Percentiles rank a stretch among this genome's conserved stretches.
phyloP scores from a whole-genome alignment of 495 filamentous ascomycete genomes.

The Amorphotheca resinae region DNA sequence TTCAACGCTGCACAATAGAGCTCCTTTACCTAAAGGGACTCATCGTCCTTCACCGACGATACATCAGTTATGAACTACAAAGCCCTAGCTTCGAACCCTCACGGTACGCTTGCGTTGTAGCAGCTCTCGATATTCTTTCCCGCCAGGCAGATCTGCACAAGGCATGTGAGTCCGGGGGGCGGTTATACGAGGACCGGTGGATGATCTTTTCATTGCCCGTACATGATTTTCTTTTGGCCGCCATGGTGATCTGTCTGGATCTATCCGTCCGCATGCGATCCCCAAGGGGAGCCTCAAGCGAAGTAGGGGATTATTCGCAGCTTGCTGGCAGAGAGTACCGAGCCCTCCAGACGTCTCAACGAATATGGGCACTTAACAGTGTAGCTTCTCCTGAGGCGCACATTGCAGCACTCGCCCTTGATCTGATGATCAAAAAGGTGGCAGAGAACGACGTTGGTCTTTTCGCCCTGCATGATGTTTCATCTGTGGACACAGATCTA shows the following conservation, averaged over 20 bases:
- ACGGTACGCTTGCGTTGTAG: slow-evolving; percentile 52
- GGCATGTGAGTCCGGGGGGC: slow-evolving; percentile 26
- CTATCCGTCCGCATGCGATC: slow-evolving; percentile 13
- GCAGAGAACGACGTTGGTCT: not conserved
- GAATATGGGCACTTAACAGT: not conserved
- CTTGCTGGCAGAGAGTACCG: not conserved
- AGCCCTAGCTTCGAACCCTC: slow-evolving; percentile 55
- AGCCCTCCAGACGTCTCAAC: not conserved
- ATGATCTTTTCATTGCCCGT: slow-evolving; percentile 29
- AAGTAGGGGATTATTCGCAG: not conserved
- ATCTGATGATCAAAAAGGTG: not conserved
- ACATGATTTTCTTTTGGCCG: slow-evolving; percentile 34
- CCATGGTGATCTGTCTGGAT: slow-evolving; percentile 34
- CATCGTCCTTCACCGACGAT: slow-evolving; percentile 60
- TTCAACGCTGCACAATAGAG: slow-evolving; percentile 55
- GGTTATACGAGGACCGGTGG: slow-evolving; percentile 28
- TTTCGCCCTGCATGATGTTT: not conserved
- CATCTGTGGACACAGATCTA: not conserved
- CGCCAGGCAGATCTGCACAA: slow-evolving; percentile 28
- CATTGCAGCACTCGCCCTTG: not conserved
- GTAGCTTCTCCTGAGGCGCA: not conserved
- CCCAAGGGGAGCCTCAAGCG: not conserved
- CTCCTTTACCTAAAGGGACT: slow-evolving; percentile 58
- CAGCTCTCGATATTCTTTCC: slow-evolving; percentile 47
- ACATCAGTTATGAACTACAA: slow-evolving; percentile 42